phyloP scores from a whole-genome alignment of 768 basidiomycete species.

The Kwoniella botswanensis region DNA sequence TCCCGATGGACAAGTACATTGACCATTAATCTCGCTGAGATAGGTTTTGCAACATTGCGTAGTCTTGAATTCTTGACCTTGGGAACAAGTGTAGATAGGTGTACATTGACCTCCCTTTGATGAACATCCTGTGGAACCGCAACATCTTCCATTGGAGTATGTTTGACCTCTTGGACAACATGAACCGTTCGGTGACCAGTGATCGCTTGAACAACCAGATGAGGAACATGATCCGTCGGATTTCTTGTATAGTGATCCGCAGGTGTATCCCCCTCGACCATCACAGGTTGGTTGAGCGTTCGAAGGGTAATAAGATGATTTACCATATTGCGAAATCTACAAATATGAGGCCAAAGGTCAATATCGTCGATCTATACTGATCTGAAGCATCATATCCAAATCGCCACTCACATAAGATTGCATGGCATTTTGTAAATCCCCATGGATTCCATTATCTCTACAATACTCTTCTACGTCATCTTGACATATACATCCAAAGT shows the following conservation, averaged over 20 bases:
- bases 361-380: too few relatives aligned
- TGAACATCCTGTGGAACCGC: conserved; percentile 36
- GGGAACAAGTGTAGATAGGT: conserved; percentile 30
- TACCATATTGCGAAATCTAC: conserved; percentile 26
- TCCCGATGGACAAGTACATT: conserved; percentile 45
- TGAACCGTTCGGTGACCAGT: conserved; percentile 42
- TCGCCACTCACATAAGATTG: conserved; percentile 36
- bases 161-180: conserved; percentile 51
- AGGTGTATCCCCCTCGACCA: conserved; percentile 46
- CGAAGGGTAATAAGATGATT: conserved; percentile 37
- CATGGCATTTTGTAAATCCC: conserved; percentile 27
- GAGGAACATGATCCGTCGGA: conserved; percentile 36
- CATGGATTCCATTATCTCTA: conserved; percentile 34
- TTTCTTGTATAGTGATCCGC: conserved; percentile 42
- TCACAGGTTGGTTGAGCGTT: conserved; percentile 53
- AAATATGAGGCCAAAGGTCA: background rate
- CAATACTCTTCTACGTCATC: conserved; percentile 46
- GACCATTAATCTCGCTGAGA: conserved; percentile 31
- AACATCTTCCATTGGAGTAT: conserved; percentile 45
- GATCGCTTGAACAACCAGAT: conserved; percentile 26
- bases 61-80: conserved; percentile 27
- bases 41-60: conserved; percentile 36
- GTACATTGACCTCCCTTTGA: conserved; percentile 32
- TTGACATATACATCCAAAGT: conserved; percentile 53
- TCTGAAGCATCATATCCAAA: too few relatives aligned